Percentiles rank a stretch among this genome's conserved stretches.
These are phyloP conservation scores for Metschnikowia aberdeeniae DNA, from an alignment of 805 yeast species.

Conservation along the genomic window DNA sequence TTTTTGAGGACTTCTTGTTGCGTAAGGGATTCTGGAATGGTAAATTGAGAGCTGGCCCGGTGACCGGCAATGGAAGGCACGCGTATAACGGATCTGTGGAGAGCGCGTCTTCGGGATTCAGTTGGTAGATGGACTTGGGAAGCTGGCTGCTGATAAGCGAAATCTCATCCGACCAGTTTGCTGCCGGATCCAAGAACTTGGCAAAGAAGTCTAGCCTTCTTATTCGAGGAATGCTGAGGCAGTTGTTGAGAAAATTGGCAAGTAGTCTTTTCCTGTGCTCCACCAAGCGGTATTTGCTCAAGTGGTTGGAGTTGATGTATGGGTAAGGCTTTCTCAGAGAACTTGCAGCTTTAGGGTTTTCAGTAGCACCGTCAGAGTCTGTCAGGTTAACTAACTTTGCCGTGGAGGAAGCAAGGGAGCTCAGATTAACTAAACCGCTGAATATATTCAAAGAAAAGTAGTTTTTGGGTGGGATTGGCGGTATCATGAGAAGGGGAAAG, in stretches of 20 bases:
- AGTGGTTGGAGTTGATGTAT: slow-evolving; percentile 40
- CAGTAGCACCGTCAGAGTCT: slow-evolving; percentile 4
- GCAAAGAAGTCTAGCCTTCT: slow-evolving; percentile 59
- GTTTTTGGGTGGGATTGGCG: slow-evolving; percentile 78
- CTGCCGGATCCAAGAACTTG: slow-evolving; percentile 80
- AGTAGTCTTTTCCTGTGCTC: slow-evolving; percentile 42
- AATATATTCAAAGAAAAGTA: slow-evolving; percentile 33
- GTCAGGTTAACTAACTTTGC: not conserved
- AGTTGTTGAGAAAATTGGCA: slow-evolving; percentile 72
- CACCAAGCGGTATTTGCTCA: slow-evolving; percentile 33
- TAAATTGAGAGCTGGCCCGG: slow-evolving; percentile 22
- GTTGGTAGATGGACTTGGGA: slow-evolving; percentile 37
- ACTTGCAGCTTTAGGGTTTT: slow-evolving; percentile 8
- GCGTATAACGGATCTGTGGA: slow-evolving; percentile 31
- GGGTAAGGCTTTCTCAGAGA: slow-evolving; percentile 17
- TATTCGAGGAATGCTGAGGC: slow-evolving; percentile 55
- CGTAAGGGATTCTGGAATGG: slow-evolving; percentile 28
- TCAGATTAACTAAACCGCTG: slow-evolving; percentile 28
- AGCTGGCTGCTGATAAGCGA: slow-evolving; percentile 33
- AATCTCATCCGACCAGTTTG: slow-evolving; percentile 73
- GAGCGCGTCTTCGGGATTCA: slow-evolving; percentile 45
- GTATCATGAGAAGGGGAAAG: slow-evolving; percentile 78
- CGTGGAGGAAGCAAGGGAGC: not conserved
- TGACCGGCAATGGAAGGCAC: slow-evolving; percentile 31
- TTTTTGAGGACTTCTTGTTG: slow-evolving; percentile 5